Conservation (phyloP, 2,329 filamentous ascomycete species). For the Calonectria montana region DNA sequence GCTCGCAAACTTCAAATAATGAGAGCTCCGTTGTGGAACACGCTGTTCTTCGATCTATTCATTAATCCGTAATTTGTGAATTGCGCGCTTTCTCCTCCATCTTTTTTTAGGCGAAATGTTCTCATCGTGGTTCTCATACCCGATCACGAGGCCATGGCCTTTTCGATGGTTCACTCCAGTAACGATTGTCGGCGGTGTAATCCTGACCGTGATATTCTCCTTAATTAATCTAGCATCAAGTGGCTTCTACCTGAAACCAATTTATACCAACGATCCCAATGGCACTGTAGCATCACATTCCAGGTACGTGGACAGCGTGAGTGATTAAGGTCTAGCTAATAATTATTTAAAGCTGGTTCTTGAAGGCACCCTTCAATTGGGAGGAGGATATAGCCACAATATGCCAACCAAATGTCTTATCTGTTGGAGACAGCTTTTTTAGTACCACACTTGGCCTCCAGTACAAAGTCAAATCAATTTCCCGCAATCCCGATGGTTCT, state of each 20-base stretch:
- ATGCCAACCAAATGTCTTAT: slow-evolving; percentile 21
- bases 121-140: slow-evolving; percentile 27
- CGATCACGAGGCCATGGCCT: slow-evolving; percentile 18
- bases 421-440: slow-evolving; percentile 29
- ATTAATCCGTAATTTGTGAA: too few relatives aligned
- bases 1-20: too few relatives aligned
- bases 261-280: slow-evolving; percentile 23
- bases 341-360: slow-evolving; percentile 10
- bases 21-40: too few relatives aligned
- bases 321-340: background rate
- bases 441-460: slow-evolving; percentile 9
- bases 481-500: background rate
- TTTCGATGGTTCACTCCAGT: slow-evolving; percentile 28
- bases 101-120: slow-evolving; percentile 9
- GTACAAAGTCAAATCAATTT: slow-evolving; percentile 23
- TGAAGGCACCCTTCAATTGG: slow-evolving; percentile 27
- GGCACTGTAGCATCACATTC: background rate
- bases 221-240: slow-evolving; percentile 27
- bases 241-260: slow-evolving; percentile 18
- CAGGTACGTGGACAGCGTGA: background rate
- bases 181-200: background rate
- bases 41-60: too few relatives aligned
- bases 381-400: slow-evolving; percentile 1
- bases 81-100: too few relatives aligned
- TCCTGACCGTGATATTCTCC: background rate